These are phyloP conservation scores for Hypoxylon sp. DNA, from an alignment of 2,329 filamentous ascomycete species.

Conservation along the genomic window DNA sequence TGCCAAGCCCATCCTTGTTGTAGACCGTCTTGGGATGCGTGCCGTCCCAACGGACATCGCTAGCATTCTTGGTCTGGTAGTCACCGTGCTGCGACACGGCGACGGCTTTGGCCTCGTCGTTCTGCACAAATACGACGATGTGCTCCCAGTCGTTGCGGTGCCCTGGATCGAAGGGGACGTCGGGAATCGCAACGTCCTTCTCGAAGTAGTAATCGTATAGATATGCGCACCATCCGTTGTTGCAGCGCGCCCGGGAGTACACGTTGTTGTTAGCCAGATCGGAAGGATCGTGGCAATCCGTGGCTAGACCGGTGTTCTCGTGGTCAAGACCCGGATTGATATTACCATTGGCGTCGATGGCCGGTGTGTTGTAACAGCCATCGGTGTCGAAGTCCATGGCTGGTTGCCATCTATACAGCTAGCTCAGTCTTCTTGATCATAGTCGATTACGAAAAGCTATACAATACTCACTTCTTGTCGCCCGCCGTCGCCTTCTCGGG, in stretches of 20 bases:
- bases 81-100: conserved; percentile 52
- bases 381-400: conserved; percentile 57
- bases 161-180: conserved; percentile 53
- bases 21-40: conserved; percentile 54
- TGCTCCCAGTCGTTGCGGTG: conserved; percentile 60
- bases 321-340: conserved; percentile 54
- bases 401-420: conserved; percentile 47
- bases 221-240: conserved; percentile 62
- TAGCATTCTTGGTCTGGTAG: conserved; percentile 48
- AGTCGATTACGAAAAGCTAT: conserved; percentile 1
- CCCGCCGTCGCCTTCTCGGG: conserved; percentile 49
- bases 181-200: conserved; percentile 57
- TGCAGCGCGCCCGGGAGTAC: conserved; percentile 61
- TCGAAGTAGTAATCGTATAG: conserved; percentile 65
- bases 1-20: conserved; percentile 52
- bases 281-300: conserved; percentile 54
- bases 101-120: conserved; percentile 49
- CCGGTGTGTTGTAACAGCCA: conserved; percentile 59
- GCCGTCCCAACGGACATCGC: conserved; percentile 52
- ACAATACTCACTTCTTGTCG: conserved; percentile 48
- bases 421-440: conserved; percentile 17
- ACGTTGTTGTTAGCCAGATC: conserved; percentile 60
- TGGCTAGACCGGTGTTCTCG: conserved; percentile 49
- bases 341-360: conserved; percentile 56
- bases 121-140: conserved; percentile 52